Percentiles rank a stretch among this genome's conserved stretches.
Conservation (phyloP, 805 yeast genomes). For the Sugiyamaella floridensis region DNA sequence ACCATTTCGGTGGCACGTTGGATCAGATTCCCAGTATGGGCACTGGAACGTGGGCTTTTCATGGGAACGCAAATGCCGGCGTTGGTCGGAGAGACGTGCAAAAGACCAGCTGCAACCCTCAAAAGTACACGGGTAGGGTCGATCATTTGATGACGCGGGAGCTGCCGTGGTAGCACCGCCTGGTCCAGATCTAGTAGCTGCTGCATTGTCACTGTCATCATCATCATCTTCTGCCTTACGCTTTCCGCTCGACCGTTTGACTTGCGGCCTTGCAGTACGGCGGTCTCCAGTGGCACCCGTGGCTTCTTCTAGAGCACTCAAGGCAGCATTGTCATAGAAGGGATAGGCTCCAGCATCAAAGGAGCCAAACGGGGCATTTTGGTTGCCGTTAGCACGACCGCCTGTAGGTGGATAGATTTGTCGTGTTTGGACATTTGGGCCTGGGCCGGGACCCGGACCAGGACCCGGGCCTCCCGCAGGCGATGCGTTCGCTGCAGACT, state of each 20-base stretch:
- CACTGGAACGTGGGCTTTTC: slow-evolving; percentile 60
- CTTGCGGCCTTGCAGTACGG: background rate
- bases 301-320: background rate
- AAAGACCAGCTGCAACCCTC: slow-evolving; percentile 62
- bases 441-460: background rate
- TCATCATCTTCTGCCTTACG: background rate
- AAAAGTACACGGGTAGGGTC: slow-evolving; percentile 33
- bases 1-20: slow-evolving; percentile 68
- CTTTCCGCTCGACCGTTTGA: background rate
- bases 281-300: background rate
- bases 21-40: slow-evolving; percentile 64
- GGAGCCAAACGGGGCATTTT: background rate
- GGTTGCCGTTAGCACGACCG: background rate
- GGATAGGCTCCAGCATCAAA: background rate
- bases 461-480: background rate
- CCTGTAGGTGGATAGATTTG: background rate
- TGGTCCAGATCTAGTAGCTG: background rate
- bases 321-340: background rate
- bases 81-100: slow-evolving; percentile 59
- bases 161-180: background rate
- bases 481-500: background rate
- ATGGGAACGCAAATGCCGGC: slow-evolving; percentile 63
- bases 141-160: slow-evolving; percentile 16
- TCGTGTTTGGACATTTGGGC: background rate
- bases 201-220: background rate